Evolutionary conservation across 2,329 filamentous ascomycete genomes (phyloP), one percentile per base, ranked within the genome.

Genomic region (Aciculosporium take): DNA sequence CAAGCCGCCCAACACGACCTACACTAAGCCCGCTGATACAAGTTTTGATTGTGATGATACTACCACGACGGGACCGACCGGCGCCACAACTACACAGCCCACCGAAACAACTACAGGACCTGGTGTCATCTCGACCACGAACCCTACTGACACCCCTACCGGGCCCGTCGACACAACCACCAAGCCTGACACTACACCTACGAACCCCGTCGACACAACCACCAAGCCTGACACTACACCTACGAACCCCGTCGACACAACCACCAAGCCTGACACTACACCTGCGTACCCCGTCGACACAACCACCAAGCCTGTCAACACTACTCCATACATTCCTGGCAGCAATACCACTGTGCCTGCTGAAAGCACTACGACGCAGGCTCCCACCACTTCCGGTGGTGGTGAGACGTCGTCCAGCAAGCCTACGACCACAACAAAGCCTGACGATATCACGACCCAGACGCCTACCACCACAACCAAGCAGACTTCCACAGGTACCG

Each of bases 401-500:
- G n/a, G n/a, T n/a, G n/a, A n/a, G n/a, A n/a, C n/a, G n/a, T n/a
- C n/a, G n/a, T n/a, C n/a, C n/a, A n/a, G n/a, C 8, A 9, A 20
- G 30, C 30, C 30, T 32, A 15, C 2, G 4, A 6, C 17, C 30
- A 10, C 15, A 15, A 32, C 30, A 4, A 20, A 21, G 21, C 21
- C 33, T 17, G 7, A 13, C 5, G 7, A 7, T 8, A 35, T n/a
- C 13, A 17, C 21, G 7, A 37, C 23, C 8, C 8, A 27, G 15
- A 25, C 12, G 13, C 34, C 34, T 27, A 37, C 34, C 24, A 60
- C 54, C 8, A 48, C 51, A 8, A 43, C 46, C 34, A 40, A 45
- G 36, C 46, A 45, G 2, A 23, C 30, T 12, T 27, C 56, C 23
- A 63, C 58, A 18, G 62, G 62, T 13, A 56, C 53, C 23, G 55